These are phyloP conservation scores for Calocybe gambosa DNA, from an alignment of 1,284 basidiomycete genomes.

Conservation along the genomic window DNA sequence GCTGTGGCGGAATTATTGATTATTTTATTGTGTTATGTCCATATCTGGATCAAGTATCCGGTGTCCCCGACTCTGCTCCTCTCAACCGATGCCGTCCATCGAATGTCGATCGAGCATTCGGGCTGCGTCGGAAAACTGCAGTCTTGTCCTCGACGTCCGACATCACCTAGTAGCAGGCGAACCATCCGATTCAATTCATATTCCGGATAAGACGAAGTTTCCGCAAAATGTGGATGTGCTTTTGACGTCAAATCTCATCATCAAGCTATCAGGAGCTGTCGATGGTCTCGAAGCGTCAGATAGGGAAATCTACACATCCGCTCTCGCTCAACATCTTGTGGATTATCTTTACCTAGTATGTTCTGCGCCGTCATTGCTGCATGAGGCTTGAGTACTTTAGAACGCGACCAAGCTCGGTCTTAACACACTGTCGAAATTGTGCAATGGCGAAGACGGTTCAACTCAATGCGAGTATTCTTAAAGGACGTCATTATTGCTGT, in stretches of 20 bases:
- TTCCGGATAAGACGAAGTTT: conserved; percentile 31
- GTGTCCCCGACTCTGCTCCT: neutral
- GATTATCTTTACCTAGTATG: conserved; percentile 45
- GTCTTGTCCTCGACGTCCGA: conserved; percentile 28
- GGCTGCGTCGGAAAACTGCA: conserved; percentile 27
- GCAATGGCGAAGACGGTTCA: conserved; percentile 38
- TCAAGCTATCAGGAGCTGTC: conserved; percentile 48
- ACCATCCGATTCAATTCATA: conserved; percentile 26
- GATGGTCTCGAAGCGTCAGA: conserved; percentile 37
- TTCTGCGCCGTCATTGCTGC: neutral
- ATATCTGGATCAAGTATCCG: conserved; percentile 13
- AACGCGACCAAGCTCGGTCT: conserved; percentile 53
- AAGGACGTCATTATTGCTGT: neutral
- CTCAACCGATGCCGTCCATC: conserved; percentile 26
- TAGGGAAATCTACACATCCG: conserved; percentile 40
- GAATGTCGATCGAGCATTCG: conserved; percentile 26
- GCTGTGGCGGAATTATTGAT: conserved; percentile 18
- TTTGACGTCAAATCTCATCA: conserved; percentile 41
- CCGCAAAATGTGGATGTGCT: conserved; percentile 47
- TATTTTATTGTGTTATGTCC: conserved; percentile 15
- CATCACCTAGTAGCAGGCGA: conserved; percentile 35
- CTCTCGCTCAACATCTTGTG: conserved; percentile 42
- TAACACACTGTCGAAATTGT: conserved; percentile 44
- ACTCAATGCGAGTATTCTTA: conserved; percentile 31
- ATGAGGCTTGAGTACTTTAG: conserved; percentile 26